phyloP scores from a whole-genome alignment of 768 basidiomycete species.

The Leccinum subtestaceum region DNA sequence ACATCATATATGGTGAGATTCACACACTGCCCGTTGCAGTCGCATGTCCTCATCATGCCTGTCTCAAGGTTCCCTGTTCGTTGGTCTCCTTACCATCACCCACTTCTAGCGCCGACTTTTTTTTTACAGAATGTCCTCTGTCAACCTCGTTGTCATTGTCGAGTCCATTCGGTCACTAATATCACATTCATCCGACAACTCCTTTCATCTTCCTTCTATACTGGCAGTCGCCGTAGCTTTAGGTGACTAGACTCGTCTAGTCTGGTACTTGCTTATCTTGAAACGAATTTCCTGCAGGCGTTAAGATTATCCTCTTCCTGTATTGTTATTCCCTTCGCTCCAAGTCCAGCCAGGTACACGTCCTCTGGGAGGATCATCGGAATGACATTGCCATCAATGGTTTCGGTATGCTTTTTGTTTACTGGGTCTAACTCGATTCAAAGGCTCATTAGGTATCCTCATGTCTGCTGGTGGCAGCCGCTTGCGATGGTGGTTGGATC shows the following conservation, averaged over 20 bases:
- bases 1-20: conserved; percentile 72
- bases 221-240: conserved; percentile 82
- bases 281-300: conserved; percentile 42
- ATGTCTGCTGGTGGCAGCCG: conserved; percentile 84
- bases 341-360: conserved; percentile 85
- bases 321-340: conserved; percentile 80
- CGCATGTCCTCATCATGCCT: conserved; percentile 3
- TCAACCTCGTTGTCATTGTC: conserved; percentile 88
- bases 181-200: conserved; percentile 50
- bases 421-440: not conserved
- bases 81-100: not conserved
- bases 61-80: conserved; percentile 47
- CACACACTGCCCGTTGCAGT: not conserved
- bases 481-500: conserved; percentile 81
- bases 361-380: conserved; percentile 97
- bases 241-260: conserved; percentile 34
- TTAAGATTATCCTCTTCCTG: conserved; percentile 83
- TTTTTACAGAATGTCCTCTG: conserved; percentile 73
- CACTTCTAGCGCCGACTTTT: not conserved
- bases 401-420: conserved; percentile 48
- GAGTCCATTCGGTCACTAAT: conserved; percentile 77
- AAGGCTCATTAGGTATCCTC: conserved; percentile 55
- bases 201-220: conserved; percentile 79
- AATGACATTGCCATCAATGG: conserved; percentile 88
- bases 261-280: not conserved